phyloP scores from a whole-genome alignment of 2,329 filamentous ascomycete species.

The Bertia moriformis region DNA sequence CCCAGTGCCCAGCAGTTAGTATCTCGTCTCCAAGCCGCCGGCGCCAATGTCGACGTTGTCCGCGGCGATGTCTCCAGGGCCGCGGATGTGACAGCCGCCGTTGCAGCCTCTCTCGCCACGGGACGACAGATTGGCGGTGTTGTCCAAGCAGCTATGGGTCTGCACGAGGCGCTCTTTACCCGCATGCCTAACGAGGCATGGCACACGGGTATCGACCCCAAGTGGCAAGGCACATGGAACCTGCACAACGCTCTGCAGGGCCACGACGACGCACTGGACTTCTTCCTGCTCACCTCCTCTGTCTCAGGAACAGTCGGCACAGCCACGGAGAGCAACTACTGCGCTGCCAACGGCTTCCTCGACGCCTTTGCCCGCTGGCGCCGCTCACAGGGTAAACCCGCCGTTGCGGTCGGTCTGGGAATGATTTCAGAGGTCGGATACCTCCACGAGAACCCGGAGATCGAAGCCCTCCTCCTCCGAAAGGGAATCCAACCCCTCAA shows the following conservation, averaged over 20 bases:
- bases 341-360: conserved; percentile 12
- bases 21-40: conserved; percentile 5
- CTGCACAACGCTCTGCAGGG: conserved; percentile 6
- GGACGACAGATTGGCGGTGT: not conserved
- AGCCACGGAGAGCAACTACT: conserved; percentile 10
- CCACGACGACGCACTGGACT: conserved; percentile 7
- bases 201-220: conserved; percentile 4
- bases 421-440: conserved; percentile 14
- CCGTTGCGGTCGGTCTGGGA: conserved; percentile 6
- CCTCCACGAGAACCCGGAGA: conserved; percentile 8
- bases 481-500: conserved; percentile 5
- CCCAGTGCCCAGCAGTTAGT: conserved; percentile 10
- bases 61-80: conserved; percentile 6
- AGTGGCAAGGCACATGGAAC: conserved; percentile 10
- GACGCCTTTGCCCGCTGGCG: conserved; percentile 6
- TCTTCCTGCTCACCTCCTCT: conserved; percentile 11
- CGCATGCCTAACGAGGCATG: not conserved
- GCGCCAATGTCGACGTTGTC: conserved; percentile 7
- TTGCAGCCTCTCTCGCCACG: not conserved
- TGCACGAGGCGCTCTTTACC: not conserved
- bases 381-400: conserved; percentile 3
- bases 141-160: not conserved
- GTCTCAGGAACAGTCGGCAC: conserved; percentile 7
- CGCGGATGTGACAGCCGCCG: not conserved
- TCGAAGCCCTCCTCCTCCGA: conserved; percentile 1